phyloP scores from a whole-genome alignment of 2,329 filamentous ascomycete species.

The Cytospora piceae region DNA sequence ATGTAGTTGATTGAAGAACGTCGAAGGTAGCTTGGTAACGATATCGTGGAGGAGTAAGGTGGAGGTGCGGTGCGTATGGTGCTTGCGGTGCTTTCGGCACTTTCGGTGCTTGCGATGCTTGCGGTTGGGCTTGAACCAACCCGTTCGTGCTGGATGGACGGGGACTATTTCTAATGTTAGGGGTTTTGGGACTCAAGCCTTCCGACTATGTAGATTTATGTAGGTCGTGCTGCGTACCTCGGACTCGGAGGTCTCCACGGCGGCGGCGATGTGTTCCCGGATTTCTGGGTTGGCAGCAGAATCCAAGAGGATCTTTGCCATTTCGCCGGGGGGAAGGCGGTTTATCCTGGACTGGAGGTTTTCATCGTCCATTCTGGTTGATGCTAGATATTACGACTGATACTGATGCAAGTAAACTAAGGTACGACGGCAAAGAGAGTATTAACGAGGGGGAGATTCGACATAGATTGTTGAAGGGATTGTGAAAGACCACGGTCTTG shows the following conservation, averaged over 20 bases:
- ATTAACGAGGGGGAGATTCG: background rate
- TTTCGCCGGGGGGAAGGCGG: background rate
- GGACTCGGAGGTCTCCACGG: background rate
- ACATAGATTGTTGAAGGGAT: background rate
- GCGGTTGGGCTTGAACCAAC: background rate
- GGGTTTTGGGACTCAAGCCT: background rate
- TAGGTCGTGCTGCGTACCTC: background rate
- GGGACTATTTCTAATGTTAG: background rate
- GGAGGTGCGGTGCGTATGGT: background rate
- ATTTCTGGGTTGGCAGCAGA: background rate
- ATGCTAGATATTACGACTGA: background rate
- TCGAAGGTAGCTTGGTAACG: background rate
- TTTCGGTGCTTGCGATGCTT: background rate
- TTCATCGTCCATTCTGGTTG: constrained; percentile 1
- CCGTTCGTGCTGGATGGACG: background rate
- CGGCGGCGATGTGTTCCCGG: background rate
- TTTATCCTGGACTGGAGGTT: background rate
- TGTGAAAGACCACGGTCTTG: background rate
- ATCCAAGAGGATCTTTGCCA: background rate
- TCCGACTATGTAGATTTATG: background rate
- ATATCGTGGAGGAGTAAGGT: background rate
- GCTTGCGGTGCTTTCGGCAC: background rate
- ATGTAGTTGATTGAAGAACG: background rate
- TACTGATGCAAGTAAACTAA: background rate
- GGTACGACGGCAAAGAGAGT: background rate